Conservation (phyloP, 371 early-diverging fungal species). For the Circinella umbellata region DNA sequence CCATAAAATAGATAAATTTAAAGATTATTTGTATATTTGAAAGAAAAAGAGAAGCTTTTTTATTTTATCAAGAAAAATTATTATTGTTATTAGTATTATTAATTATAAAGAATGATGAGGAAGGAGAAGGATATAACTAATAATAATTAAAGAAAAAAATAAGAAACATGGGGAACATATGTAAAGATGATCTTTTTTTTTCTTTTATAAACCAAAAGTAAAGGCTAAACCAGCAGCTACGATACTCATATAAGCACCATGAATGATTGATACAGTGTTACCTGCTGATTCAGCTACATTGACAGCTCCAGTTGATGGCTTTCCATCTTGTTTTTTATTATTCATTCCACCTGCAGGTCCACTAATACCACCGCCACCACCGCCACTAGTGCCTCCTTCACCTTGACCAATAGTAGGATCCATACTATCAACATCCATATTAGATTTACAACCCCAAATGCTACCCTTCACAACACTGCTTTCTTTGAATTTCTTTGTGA, state of each 20-base stretch:
- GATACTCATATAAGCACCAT: background rate
- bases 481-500: slow-evolving; percentile 43
- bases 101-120: too few species aligned
- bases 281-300: background rate
- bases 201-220: slow-evolving; percentile 1
- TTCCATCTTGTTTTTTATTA: background rate
- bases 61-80: background rate
- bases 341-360: background rate
- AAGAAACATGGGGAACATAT: too few species aligned
- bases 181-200: too few species aligned
- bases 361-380: slow-evolving; percentile 3
- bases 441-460: slow-evolving; percentile 49
- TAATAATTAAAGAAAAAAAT: background rate
- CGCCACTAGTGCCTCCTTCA: background rate
- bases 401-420: slow-evolving; percentile 46
- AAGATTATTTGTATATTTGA: background rate
- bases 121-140: background rate
- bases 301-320: background rate
- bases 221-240: slow-evolving; percentile 4
- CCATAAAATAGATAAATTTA: background rate
- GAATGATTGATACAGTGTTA: slow-evolving; percentile 1
- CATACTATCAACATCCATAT: slow-evolving; percentile 38
- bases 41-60: background rate
- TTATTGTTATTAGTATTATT: too few species aligned
- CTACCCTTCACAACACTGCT: slow-evolving; percentile 48